Conservation (phyloP, 192 early-diverging fungal genomes). For the Rhizophagus sp. region DNA sequence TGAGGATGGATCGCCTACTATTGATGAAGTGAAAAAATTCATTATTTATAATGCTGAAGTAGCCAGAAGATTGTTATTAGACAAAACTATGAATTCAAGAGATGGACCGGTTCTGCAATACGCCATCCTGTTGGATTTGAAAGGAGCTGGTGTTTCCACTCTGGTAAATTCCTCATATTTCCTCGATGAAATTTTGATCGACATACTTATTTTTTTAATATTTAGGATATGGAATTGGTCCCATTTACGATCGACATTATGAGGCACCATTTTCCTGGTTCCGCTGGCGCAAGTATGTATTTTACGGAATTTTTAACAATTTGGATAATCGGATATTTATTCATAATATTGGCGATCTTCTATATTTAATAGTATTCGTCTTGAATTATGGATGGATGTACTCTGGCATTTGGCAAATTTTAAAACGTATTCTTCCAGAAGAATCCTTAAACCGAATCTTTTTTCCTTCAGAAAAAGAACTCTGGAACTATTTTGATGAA, state of each 20-base stretch:
- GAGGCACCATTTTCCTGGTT: conserved; percentile 23
- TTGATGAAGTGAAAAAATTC: conserved; percentile 37
- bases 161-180: conserved; percentile 10
- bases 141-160: conserved; percentile 22
- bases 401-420: conserved; percentile 46
- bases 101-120: conserved; percentile 26
- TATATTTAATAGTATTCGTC: conserved; percentile 33
- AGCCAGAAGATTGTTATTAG: conserved; percentile 40
- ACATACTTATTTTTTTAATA: neutral
- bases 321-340: neutral
- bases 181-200: neutral
- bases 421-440: conserved; percentile 39
- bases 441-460: conserved; percentile 38
- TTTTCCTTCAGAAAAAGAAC: conserved; percentile 36
- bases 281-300: conserved; percentile 19
- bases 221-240: conserved; percentile 19
- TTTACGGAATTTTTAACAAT: neutral
- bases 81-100: conserved; percentile 34
- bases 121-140: conserved; percentile 21
- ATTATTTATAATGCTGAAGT: conserved; percentile 45
- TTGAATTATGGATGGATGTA: conserved; percentile 54
- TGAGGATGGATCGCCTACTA: conserved; percentile 11
- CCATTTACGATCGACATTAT: conserved; percentile 21
- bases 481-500: conserved; percentile 33
- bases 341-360: neutral